Percentiles rank a stretch among this genome's conserved stretches.
phyloP scores from a whole-genome alignment of 345 rosid species.

The Mallotus nudiflorus region DNA sequence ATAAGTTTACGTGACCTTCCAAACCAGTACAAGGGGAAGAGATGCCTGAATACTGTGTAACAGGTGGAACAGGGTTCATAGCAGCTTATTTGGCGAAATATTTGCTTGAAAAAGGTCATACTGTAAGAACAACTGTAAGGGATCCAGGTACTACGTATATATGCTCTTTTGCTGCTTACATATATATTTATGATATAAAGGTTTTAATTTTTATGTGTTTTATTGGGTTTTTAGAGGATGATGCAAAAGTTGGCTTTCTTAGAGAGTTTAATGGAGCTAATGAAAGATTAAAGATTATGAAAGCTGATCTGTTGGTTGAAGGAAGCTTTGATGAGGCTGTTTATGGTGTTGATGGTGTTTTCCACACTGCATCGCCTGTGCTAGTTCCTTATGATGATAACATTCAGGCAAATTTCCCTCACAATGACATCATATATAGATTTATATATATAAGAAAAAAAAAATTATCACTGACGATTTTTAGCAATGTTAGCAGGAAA shows the following conservation, averaged over 20 bases:
- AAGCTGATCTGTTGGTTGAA: conserved; percentile 65
- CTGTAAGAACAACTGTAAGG: conserved; percentile 73
- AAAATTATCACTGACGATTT: too few species aligned
- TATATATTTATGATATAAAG: background rate
- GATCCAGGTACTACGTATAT: conserved; percentile 50
- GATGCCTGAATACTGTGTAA: conserved; percentile 86
- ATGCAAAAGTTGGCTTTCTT: conserved; percentile 54
- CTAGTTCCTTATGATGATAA: conserved; percentile 60
- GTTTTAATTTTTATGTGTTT: background rate
- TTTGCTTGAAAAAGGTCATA: conserved; percentile 62
- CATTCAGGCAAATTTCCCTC: conserved; percentile 39
- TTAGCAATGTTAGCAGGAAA: background rate
- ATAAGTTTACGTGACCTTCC: background rate
- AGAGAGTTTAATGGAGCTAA: conserved; percentile 59
- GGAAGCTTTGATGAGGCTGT: conserved; percentile 76
- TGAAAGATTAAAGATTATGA: conserved; percentile 56
- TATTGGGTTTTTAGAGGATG: conserved; percentile 37
- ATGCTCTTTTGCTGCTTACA: background rate
- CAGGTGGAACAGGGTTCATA: conserved; percentile 92
- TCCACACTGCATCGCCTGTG: conserved; percentile 86
- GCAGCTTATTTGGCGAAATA: conserved; percentile 70
- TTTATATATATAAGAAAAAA: too few species aligned
- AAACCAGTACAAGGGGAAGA: conserved; percentile 1
- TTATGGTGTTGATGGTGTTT: conserved; percentile 76
- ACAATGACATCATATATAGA: background rate